phyloP scores from a whole-genome alignment of 225 moss, liverwort and hornwort species.

The Rhytidiadelphus loreus region DNA sequence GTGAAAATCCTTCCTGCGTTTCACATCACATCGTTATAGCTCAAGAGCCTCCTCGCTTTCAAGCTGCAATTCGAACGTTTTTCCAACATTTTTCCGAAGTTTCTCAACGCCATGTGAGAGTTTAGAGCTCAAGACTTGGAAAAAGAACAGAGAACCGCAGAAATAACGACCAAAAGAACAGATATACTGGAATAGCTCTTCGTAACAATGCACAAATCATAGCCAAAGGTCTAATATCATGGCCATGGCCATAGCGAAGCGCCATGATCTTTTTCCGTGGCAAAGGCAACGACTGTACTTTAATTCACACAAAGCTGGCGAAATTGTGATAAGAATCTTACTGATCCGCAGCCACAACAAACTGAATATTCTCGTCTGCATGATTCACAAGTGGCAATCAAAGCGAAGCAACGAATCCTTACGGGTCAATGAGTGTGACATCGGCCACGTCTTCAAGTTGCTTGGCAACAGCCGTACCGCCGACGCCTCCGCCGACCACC shows the following conservation, averaged over 20 bases:
- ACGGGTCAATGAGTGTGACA: slow-evolving; percentile 88
- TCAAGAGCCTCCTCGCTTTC: background rate
- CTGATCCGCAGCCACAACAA: background rate
- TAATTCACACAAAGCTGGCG: background rate
- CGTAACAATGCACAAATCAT: background rate
- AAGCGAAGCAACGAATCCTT: background rate
- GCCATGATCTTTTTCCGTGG: no score
- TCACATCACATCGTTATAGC: background rate
- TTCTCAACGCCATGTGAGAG: background rate
- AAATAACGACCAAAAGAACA: background rate
- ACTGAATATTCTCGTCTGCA: background rate
- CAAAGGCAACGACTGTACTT: background rate
- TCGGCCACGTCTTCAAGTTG: slow-evolving; percentile 40
- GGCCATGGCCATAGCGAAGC: background rate
- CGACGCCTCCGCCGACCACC: slow-evolving; percentile 77
- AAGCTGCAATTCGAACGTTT: background rate
- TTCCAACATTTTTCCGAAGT: background rate
- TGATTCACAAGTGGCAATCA: background rate
- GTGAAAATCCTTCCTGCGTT: slow-evolving; percentile 38
- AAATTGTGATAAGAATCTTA: background rate
- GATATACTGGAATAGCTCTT: background rate
- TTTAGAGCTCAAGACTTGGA: background rate
- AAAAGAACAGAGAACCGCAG: background rate
- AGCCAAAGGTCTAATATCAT: background rate
- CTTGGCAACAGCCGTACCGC: slow-evolving; percentile 43